Conservation (phyloP, 768 basidiomycete species). For the Mycena kentingensis region DNA sequence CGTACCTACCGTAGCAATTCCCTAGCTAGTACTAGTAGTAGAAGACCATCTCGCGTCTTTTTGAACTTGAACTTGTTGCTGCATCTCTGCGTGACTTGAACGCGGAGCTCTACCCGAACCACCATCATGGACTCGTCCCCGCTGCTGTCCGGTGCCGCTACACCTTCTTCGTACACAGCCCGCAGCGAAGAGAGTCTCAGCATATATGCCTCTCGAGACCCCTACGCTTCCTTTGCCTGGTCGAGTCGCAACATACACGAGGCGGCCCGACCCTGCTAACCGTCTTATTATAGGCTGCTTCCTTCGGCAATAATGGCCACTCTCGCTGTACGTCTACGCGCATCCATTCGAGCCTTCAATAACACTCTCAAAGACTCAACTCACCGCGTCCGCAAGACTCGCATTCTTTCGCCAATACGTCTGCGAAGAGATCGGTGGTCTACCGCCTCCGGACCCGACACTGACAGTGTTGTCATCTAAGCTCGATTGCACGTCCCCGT, state of each 20-base stretch:
- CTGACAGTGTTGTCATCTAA: not conserved
- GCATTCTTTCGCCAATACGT: slow-evolving; percentile 20
- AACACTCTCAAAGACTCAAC: no score
- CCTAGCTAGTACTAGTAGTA: no score
- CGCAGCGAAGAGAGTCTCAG: slow-evolving; percentile 11
- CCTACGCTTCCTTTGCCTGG: slow-evolving; percentile 16
- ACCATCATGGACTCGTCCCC: slow-evolving; percentile 11
- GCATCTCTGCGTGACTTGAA: not conserved
- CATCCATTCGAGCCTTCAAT: not conserved
- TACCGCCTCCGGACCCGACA: not conserved
- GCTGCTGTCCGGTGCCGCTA: slow-evolving; percentile 10
- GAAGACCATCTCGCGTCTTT: no score
- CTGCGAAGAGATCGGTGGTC: slow-evolving; percentile 16
- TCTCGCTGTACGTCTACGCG: slow-evolving; percentile 2
- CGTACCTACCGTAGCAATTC: no score
- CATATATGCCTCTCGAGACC: slow-evolving; percentile 12
- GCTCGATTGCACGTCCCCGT: slow-evolving; percentile 11
- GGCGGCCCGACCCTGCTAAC: slow-evolving; percentile 5
- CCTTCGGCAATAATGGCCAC: slow-evolving; percentile 12
- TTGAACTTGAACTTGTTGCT: not conserved
- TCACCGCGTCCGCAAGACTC: no score
- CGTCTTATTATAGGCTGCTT: slow-evolving; percentile 9
- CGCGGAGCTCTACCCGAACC: not conserved
- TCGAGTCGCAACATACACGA: not conserved
- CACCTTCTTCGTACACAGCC: slow-evolving; percentile 7